Percentiles rank a stretch among this genome's conserved stretches.
phyloP scores from a whole-genome alignment of 1,139 yeast genomes.

The Torulaspora pretoriensis region DNA sequence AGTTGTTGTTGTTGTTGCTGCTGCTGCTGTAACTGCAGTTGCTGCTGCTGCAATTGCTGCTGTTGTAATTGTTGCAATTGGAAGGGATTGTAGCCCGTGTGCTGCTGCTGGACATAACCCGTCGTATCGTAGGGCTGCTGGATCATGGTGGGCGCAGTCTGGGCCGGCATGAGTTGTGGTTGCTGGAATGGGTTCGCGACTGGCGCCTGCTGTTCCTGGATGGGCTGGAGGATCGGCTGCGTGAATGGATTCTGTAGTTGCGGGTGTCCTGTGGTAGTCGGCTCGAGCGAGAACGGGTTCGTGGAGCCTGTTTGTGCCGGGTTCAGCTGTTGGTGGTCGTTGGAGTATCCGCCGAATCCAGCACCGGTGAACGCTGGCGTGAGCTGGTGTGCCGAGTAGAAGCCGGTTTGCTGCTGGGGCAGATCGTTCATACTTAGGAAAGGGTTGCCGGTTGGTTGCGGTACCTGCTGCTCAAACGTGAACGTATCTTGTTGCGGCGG shows the following conservation, averaged over 20 bases:
- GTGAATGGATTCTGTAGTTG: slow-evolving; percentile 14
- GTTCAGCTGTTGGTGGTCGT: slow-evolving; percentile 17
- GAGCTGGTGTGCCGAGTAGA: slow-evolving; percentile 23
- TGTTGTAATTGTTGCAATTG: slow-evolving; percentile 21
- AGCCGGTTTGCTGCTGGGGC: slow-evolving; percentile 21
- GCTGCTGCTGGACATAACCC: slow-evolving; percentile 36
- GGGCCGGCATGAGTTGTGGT: slow-evolving; percentile 15
- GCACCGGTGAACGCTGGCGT: slow-evolving; percentile 48
- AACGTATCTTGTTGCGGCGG: slow-evolving; percentile 13
- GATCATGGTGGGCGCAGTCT: slow-evolving; percentile 14
- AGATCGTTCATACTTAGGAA: slow-evolving; percentile 16
- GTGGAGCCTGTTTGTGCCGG: slow-evolving; percentile 15
- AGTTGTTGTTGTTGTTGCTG: slow-evolving; percentile 10
- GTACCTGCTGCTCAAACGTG: slow-evolving; percentile 20
- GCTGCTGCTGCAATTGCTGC: slow-evolving; percentile 22
- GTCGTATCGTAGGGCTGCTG: slow-evolving; percentile 16
- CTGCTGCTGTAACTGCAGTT: slow-evolving; percentile 25
- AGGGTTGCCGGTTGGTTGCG: slow-evolving; percentile 28
- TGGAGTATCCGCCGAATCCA: slow-evolving; percentile 52
- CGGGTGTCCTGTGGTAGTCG: slow-evolving; percentile 16
- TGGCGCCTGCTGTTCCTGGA: slow-evolving; percentile 26
- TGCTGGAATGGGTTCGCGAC: slow-evolving; percentile 16
- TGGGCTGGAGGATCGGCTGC: slow-evolving; percentile 14
- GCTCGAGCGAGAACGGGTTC: slow-evolving; percentile 19
- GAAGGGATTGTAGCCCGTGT: slow-evolving; percentile 22